phyloP scores from a whole-genome alignment of 2,329 filamentous ascomycete genomes.

The Colletotrichum simmondsii region DNA sequence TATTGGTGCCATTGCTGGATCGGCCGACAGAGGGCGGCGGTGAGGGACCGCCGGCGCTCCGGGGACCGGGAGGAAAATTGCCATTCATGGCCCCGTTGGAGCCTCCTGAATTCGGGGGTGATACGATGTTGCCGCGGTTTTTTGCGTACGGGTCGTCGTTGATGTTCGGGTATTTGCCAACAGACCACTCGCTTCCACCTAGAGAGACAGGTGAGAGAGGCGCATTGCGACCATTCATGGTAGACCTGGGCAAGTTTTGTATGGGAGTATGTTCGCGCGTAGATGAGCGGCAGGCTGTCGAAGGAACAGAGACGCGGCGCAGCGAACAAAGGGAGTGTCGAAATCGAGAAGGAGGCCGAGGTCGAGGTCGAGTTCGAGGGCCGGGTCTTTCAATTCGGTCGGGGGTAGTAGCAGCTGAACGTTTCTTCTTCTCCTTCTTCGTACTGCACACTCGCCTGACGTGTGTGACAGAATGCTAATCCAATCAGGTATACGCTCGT shows the following conservation, averaged over 20 bases:
- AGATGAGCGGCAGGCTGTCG: conserved; percentile 37
- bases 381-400: conserved; percentile 10
- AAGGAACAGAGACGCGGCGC: conserved; percentile 27
- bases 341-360: conserved; percentile 8
- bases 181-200: conserved; percentile 86
- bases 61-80: conserved; percentile 64
- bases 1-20: conserved; percentile 82
- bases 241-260: conserved; percentile 39
- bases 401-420: conserved; percentile 11
- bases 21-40: conserved; percentile 89
- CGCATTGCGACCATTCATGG: conserved; percentile 80
- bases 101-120: conserved; percentile 76
- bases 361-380: conserved; percentile 8
- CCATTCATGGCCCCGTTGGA: conserved; percentile 69
- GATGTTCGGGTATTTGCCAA: conserved; percentile 72
- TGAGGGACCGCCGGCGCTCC: conserved; percentile 74
- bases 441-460: not conserved
- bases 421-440: not conserved
- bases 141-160: conserved; percentile 64
- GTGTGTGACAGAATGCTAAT: conserved; percentile 6
- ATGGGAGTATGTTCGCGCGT: conserved; percentile 10
- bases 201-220: conserved; percentile 85
- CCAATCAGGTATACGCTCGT: conserved; percentile 28
- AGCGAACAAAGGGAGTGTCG: conserved; percentile 28
- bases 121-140: conserved; percentile 70